Conservation (phyloP, 768 basidiomycete species). For the Leccinum olivaceopallidum region DNA sequence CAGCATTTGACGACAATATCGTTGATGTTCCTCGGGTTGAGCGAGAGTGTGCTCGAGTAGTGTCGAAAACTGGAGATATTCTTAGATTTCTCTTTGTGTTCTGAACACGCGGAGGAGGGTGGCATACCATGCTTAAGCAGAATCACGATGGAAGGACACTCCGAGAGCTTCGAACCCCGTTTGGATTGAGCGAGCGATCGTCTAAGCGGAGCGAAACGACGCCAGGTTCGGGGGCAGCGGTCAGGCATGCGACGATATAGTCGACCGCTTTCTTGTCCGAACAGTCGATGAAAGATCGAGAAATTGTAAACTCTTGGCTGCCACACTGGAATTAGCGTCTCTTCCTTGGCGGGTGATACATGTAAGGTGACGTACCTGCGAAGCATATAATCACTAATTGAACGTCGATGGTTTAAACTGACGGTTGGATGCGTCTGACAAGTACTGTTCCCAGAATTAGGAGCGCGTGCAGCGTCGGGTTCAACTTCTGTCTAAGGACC, state of each 20-base stretch:
- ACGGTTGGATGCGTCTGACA: conserved; percentile 88
- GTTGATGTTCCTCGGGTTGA: too few species aligned
- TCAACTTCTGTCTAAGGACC: not conserved
- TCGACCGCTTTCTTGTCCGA: conserved; percentile 82
- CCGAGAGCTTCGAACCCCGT: conserved; percentile 77
- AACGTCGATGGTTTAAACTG: conserved; percentile 69
- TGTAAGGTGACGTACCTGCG: conserved; percentile 50
- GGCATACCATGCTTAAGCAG: not conserved
- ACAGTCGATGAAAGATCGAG: conserved; percentile 87
- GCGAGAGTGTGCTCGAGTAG: too few species aligned
- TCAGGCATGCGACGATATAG: conserved; percentile 70
- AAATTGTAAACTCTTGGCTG: conserved; percentile 78
- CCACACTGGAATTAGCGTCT: not conserved
- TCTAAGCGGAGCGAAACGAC: conserved; percentile 85
- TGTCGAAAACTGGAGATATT: too few species aligned
- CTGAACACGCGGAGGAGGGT: conserved; percentile 78
- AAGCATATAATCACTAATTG: conserved; percentile 70
- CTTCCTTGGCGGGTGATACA: not conserved
- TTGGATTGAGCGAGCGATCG: conserved; percentile 75
- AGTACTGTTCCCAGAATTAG: conserved; percentile 40
- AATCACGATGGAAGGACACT: conserved; percentile 36
- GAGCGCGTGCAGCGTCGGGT: not conserved
- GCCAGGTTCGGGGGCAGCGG: conserved; percentile 39
- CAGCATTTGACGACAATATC: too few species aligned
- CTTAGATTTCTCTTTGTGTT: conserved; percentile 26